Percentiles rank a stretch among this genome's conserved stretches.
Evolutionary conservation across 805 yeast genomes (phyloP).

Genomic region (Diddensiella caesifluorescens): DNA sequence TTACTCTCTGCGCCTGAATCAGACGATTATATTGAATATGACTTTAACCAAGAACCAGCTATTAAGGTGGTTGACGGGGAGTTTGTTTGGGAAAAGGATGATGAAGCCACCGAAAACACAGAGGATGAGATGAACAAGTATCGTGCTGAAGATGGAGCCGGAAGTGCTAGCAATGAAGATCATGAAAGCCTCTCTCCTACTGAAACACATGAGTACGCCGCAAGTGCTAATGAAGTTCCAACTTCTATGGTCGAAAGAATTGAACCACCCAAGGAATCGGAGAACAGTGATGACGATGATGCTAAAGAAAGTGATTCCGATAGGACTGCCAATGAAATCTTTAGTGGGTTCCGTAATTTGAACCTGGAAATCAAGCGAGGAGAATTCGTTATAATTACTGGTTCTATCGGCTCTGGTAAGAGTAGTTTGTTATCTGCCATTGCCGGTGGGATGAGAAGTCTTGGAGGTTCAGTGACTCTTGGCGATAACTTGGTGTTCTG

Average conservation of each 20-base stretch:
- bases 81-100: constrained; percentile 58
- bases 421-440: constrained; percentile 66
- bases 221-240: constrained; percentile 18
- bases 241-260: constrained; percentile 8
- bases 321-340: constrained; percentile 20
- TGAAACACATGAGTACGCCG: constrained; percentile 20
- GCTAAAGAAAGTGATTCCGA: constrained; percentile 34
- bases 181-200: constrained; percentile 7
- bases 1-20: constrained; percentile 44
- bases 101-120: constrained; percentile 11
- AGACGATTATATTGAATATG: constrained; percentile 31
- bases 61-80: constrained; percentile 47
- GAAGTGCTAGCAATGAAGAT: constrained; percentile 7
- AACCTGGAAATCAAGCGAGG: constrained; percentile 49
- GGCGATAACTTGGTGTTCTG: constrained; percentile 50
- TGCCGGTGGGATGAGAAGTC: constrained; percentile 62
- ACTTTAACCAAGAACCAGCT: constrained; percentile 38
- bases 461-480: constrained; percentile 45
- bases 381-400: constrained; percentile 72
- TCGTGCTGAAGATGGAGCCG: too few species aligned
- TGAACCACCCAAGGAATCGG: background rate
- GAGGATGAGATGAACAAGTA: constrained; percentile 3
- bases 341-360: constrained; percentile 36
- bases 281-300: constrained; percentile 42
- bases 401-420: constrained; percentile 80